Base-by-base conservation (phyloP, 768 basidiomycete genomes). In the Suillus cothurnatus region DNA sequence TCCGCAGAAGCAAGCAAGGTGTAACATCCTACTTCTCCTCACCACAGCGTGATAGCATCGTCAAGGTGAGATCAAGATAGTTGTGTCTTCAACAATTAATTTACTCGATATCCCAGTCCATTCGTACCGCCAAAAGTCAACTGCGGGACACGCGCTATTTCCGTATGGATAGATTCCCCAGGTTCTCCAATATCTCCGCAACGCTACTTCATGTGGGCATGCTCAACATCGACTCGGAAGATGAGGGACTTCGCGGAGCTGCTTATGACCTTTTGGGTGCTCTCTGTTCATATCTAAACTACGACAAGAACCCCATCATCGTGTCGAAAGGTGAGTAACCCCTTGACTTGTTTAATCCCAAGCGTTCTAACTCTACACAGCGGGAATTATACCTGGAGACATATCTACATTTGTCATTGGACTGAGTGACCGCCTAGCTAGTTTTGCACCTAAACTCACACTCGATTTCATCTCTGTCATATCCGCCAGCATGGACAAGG, bases 391-490 rank as follows among this genome's bases (percentile, higher is more conserved):
- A 59, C 89, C 90, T 19, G 87, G 89, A 4, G 87, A 89, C 66
- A 81, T 86, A 15, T 81, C 80, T 57, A 79, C 87, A 1, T 91
- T 92, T 66, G 85, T 90, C 28, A 76, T 82, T 11, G 81, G 82
- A 59, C 75, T 94, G 50, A 94, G 93, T 74, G 91, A 91, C 66
- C 85, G 84, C 50, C 77, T 95, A 19, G 87, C 93, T 3, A 81
- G 80, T 2, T 89, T 88, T 70, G 86, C 86, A n/a, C 94, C 95
- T 14, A 86, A 92, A 39, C 80, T 97, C 38, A 95, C 94, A 0
- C 80, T 97, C 21, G 95, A 97, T 75, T 93, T 97, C 76, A 80
- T 96, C 61, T 86, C 88, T n/a, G 95, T 95, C 76, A 92, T 95
- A 34, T 86, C 86, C 38, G 84, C 84, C 0, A 85, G 88, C 3